Evolutionary conservation across 495 filamentous ascomycete species (phyloP).

Genomic region (Aspergillus carlsbadensis): DNA sequence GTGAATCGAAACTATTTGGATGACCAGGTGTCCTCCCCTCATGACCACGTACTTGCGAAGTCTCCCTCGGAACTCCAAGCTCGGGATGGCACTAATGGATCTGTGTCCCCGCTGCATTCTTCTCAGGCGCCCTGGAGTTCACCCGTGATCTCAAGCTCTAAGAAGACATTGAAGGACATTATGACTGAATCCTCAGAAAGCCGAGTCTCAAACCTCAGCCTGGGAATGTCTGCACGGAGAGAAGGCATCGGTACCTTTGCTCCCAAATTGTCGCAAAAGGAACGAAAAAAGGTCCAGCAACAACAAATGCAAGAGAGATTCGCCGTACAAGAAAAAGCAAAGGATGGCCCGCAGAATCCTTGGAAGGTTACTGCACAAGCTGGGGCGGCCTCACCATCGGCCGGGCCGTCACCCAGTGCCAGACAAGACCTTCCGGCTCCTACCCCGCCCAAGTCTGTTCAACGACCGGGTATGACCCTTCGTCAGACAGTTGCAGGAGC

Average conservation of each 20-base stretch:
- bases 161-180: constrained; percentile 79
- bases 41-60: constrained; percentile 19
- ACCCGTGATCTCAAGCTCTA: constrained; percentile 53
- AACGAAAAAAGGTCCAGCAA: constrained; percentile 80
- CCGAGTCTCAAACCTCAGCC: constrained; percentile 67
- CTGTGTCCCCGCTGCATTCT: constrained; percentile 13
- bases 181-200: constrained; percentile 70
- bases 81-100: neutral
- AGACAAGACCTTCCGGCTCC: constrained; percentile 18
- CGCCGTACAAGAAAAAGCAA: constrained; percentile 45
- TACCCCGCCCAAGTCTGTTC: constrained; percentile 29
- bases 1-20: constrained; percentile 33
- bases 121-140: constrained; percentile 59
- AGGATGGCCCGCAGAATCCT: constrained; percentile 56
- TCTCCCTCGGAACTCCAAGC: constrained; percentile 34
- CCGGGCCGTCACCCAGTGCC: constrained; percentile 22
- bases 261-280: constrained; percentile 79
- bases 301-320: constrained; percentile 59
- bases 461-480: constrained; percentile 57
- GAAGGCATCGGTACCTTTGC: constrained; percentile 33
- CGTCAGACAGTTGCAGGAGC: constrained; percentile 61
- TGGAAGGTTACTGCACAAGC: constrained; percentile 61
- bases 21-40: constrained; percentile 33
- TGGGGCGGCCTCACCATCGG: constrained; percentile 19
- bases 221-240: constrained; percentile 58